Conservation (phyloP, 768 basidiomycete genomes). For the Mycena albidolilacea region DNA sequence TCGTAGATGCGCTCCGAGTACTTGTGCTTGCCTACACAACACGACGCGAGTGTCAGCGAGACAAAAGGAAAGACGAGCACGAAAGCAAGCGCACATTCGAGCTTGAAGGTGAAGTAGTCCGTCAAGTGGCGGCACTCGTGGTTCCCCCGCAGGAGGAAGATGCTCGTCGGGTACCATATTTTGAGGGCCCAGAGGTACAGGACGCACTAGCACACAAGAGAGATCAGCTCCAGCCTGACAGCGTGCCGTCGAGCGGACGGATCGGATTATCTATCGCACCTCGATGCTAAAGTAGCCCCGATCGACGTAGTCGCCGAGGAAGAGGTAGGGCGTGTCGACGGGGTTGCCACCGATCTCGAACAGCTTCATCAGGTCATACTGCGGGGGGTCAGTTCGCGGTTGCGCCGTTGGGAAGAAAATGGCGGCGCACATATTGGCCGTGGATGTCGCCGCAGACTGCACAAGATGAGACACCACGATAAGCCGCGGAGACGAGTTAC, state of each 20-base stretch:
- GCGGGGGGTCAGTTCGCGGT: slow-evolving; percentile 15
- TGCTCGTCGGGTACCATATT: slow-evolving; percentile 98
- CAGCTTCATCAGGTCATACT: slow-evolving; percentile 96
- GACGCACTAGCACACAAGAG: slow-evolving; percentile 77
- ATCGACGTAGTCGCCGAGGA: slow-evolving; percentile 95
- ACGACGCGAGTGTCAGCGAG: slow-evolving; percentile 18
- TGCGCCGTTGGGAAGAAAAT: neutral
- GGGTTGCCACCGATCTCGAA: slow-evolving; percentile 96
- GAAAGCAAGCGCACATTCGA: slow-evolving; percentile 81
- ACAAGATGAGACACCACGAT: neutral
- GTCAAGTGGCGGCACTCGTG: slow-evolving; percentile 55
- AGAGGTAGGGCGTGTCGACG: slow-evolving; percentile 93
- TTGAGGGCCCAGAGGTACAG: slow-evolving; percentile 98
- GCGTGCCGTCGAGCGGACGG: neutral
- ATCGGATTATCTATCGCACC: slow-evolving; percentile 55
- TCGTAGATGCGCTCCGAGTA: slow-evolving; percentile 98
- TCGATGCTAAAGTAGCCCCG: slow-evolving; percentile 95
- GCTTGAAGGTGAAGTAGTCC: slow-evolving; percentile 99
- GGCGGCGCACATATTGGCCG: slow-evolving; percentile 92
- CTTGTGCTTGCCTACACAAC: slow-evolving; percentile 91
- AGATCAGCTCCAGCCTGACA: neutral
- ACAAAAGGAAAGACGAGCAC: slow-evolving; percentile 12
- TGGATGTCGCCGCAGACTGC: slow-evolving; percentile 99
- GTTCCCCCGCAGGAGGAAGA: slow-evolving; percentile 65
- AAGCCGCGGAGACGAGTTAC: slow-evolving; percentile 21